Evolutionary conservation across 2,329 filamentous ascomycete species (phyloP), one percentile per base, ranked within the genome.

Genomic region (Xylaria digitata): DNA sequence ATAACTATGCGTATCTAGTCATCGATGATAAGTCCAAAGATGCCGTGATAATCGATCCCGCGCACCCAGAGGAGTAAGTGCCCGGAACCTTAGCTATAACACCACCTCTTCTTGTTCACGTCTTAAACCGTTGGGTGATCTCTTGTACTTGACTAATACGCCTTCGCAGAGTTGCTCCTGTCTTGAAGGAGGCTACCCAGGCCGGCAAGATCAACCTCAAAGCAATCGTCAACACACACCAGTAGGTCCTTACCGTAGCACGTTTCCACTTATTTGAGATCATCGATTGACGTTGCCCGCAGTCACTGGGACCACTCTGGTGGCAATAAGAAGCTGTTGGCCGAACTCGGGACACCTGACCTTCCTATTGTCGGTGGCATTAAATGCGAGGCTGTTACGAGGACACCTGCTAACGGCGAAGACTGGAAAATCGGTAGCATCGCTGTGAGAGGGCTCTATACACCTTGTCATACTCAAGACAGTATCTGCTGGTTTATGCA

Each of bases 401-500:
- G 85, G 73, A 96, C 91, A 0, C 95, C 95, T 0, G 80, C 82
- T 2, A 87, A 98, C 78, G 89, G 90, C 45, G 88, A 93, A 71
- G 88, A 84, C 2, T 97, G 97, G 84, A 90, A 88, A 70, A 88
- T 99, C 69, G 96, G 96, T 63, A 86, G 86, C 72, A 96, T 99
- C 78, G 86, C 87, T 15, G 91, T 97, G 64, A 95, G 88, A 77
- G 92, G 92, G 26, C 83, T 98, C n/a, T 92, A 98, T 81, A 99
- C 96, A 13, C 96, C 96, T 1, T 99, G 96, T 80, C 96, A 99
- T 79, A 99, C 96, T 1, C 94, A 97, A 82, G 96, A 99, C 82
- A 97, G 94, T 79, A 97, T 99, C 78, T 99, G 96, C 84, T 99
- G 90, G 83, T 93, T 90, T 73, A 89, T 96, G 83, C 88, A 97